Conservation (phyloP, 2,329 filamentous ascomycete genomes). For the Colletotrichum plurivorum region DNA sequence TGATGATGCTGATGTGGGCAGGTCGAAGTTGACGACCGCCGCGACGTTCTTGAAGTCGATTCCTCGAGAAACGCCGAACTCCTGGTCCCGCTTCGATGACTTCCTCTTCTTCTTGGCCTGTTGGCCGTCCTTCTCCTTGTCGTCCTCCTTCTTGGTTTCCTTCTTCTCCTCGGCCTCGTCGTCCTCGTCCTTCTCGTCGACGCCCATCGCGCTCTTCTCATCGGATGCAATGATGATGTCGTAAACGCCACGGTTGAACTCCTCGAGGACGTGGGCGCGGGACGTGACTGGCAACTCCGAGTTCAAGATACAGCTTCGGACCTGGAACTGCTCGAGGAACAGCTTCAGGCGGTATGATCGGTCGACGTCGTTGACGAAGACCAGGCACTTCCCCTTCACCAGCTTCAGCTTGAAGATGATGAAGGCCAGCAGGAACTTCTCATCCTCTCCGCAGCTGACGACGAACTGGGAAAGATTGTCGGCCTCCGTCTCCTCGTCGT, state of each 20-base stretch:
- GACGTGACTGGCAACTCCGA: constrained; percentile 95
- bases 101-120: constrained; percentile 70
- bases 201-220: constrained; percentile 86
- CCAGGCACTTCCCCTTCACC: constrained; percentile 88
- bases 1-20: constrained; percentile 88
- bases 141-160: constrained; percentile 53
- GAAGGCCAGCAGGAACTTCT: constrained; percentile 94
- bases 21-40: constrained; percentile 96
- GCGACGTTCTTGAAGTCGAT: constrained; percentile 98
- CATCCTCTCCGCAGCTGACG: constrained; percentile 93
- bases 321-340: constrained; percentile 96
- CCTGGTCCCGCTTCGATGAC: constrained; percentile 78
- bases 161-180: constrained; percentile 47
- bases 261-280: constrained; percentile 92
- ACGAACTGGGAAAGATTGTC: constrained; percentile 88
- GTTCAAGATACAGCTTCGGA: constrained; percentile 93
- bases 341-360: constrained; percentile 91
- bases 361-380: constrained; percentile 86
- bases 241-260: constrained; percentile 97
- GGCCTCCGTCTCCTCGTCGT: constrained; percentile 84
- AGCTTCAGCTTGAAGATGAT: constrained; percentile 96
- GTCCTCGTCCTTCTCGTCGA: constrained; percentile 63
- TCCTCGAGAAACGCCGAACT: constrained; percentile 86
- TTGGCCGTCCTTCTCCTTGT: constrained; percentile 55
- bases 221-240: constrained; percentile 98